Conservation (phyloP, 2,329 filamentous ascomycete genomes). For the Ceratocystiopsis brevicomis region DNA sequence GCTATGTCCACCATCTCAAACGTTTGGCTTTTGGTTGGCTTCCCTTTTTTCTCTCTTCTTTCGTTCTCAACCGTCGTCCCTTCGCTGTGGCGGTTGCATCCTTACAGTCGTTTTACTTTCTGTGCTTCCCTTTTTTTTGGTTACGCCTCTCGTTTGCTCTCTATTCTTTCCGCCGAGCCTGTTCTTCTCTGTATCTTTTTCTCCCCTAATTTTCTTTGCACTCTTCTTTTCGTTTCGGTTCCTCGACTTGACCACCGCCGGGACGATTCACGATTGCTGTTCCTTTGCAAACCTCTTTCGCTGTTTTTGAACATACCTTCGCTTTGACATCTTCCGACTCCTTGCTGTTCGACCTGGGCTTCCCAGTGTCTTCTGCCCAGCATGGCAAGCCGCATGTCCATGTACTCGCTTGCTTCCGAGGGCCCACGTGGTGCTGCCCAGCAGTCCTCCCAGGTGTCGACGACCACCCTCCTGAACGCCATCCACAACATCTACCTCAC, state of each 20-base stretch:
- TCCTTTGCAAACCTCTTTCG: not conserved
- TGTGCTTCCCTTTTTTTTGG: slow-evolving; percentile 1
- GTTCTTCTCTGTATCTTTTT: slow-evolving; percentile 1
- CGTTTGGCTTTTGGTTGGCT: not conserved
- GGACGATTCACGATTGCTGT: not conserved
- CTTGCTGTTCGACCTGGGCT: not conserved
- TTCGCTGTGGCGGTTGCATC: slow-evolving; percentile 36
- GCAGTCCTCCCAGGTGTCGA: slow-evolving; percentile 66
- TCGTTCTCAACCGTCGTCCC: slow-evolving; percentile 27
- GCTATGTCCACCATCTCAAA: no score
- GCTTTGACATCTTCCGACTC: no score
- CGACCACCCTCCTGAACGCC: slow-evolving; percentile 79
- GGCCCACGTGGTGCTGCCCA: slow-evolving; percentile 39
- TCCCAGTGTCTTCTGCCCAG: slow-evolving; percentile 10
- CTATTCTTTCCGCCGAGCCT: slow-evolving; percentile 4
- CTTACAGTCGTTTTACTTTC: slow-evolving; percentile 16
- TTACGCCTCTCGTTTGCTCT: not conserved
- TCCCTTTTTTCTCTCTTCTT: slow-evolving; percentile 4
- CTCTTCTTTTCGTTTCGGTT: not conserved
- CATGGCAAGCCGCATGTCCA: slow-evolving; percentile 47
- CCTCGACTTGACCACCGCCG: not conserved
- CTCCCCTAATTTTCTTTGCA: not conserved
- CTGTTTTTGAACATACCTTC: slow-evolving; percentile 7
- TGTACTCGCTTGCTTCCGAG: slow-evolving; percentile 49
- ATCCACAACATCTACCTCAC: slow-evolving; percentile 78